A percentile compares a stretch with the other conserved stretches of the same genome.
Evolutionary conservation across 2,329 filamentous ascomycete genomes (phyloP).

Genomic region (Falciphora oryzae): DNA sequence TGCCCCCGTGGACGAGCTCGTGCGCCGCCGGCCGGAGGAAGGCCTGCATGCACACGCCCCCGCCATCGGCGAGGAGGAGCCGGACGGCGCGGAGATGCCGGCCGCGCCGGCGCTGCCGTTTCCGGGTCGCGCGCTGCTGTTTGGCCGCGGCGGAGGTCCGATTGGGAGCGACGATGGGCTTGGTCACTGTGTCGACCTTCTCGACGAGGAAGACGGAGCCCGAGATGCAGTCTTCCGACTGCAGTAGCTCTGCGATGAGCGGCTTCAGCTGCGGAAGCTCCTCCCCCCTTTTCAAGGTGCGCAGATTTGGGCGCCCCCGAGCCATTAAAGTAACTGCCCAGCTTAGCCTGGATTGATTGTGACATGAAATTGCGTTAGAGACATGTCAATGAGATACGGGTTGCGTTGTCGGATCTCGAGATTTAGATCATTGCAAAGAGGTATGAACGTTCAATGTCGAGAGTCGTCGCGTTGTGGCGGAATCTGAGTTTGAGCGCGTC

Average conservation of each 20-base stretch:
- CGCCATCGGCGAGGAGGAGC: constrained; percentile 46
- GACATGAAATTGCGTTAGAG: background rate
- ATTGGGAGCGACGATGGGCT: no score
- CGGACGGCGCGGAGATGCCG: constrained; percentile 32
- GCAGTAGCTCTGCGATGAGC: constrained; percentile 42
- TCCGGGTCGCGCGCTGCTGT: background rate
- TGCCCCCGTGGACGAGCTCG: constrained; percentile 37
- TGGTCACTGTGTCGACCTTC: constrained; percentile 26
- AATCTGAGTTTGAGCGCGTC: no score
- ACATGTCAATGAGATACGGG: background rate
- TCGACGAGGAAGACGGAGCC: constrained; percentile 46
- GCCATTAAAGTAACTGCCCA: background rate
- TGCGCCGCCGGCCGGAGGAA: constrained; percentile 41
- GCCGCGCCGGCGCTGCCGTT: background rate
- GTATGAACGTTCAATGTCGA: no score
- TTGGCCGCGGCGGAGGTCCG: background rate
- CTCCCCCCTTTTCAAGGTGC: background rate
- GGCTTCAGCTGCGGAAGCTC: constrained; percentile 23
- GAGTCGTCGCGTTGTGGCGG: no score
- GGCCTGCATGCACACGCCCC: constrained; percentile 46
- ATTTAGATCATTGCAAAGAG: constrained; percentile 16
- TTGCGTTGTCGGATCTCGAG: background rate
- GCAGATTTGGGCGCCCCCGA: background rate
- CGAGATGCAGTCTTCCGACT: constrained; percentile 40
- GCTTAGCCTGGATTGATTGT: background rate